Conservation (phyloP, 495 filamentous ascomycete genomes). For the Tuber brumale region DNA sequence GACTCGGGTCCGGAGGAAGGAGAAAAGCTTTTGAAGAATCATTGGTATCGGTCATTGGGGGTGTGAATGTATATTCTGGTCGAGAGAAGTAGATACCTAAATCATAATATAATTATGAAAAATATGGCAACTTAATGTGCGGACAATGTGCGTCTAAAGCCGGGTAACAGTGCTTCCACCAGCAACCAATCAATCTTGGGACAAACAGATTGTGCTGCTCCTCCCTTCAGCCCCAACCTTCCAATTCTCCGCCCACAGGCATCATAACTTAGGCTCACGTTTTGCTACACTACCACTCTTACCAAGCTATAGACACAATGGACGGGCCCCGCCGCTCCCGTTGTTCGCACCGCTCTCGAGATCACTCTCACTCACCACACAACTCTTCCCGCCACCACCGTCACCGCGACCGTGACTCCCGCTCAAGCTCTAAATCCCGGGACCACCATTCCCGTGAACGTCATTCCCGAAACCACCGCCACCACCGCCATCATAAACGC, state of each 20-base stretch:
- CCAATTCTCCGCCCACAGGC: neutral
- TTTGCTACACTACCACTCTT: neutral
- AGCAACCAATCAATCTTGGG: neutral
- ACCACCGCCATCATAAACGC: conserved; percentile 21
- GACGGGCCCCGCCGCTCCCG: conserved; percentile 8
- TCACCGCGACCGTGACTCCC: conserved; percentile 17
- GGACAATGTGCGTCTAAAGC: neutral
- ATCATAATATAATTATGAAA: neutral
- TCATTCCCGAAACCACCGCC: conserved; percentile 7
- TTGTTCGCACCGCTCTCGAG: conserved; percentile 13
- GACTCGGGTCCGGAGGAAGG: neutral
- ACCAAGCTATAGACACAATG: conserved; percentile 21
- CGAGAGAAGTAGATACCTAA: neutral
- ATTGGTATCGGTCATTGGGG: neutral
- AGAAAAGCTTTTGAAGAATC: neutral
- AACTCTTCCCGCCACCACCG: conserved; percentile 13
- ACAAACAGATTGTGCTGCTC: neutral
- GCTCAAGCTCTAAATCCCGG: conserved; percentile 14
- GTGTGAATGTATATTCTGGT: neutral
- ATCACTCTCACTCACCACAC: conserved; percentile 10
- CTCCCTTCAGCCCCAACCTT: neutral
- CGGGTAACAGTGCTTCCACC: neutral
- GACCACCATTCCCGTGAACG: conserved; percentile 7
- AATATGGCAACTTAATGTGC: neutral
- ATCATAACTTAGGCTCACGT: neutral